Base-by-base conservation (phyloP, 208 protist genomes). In the Zelonia costaricensis region DNA sequence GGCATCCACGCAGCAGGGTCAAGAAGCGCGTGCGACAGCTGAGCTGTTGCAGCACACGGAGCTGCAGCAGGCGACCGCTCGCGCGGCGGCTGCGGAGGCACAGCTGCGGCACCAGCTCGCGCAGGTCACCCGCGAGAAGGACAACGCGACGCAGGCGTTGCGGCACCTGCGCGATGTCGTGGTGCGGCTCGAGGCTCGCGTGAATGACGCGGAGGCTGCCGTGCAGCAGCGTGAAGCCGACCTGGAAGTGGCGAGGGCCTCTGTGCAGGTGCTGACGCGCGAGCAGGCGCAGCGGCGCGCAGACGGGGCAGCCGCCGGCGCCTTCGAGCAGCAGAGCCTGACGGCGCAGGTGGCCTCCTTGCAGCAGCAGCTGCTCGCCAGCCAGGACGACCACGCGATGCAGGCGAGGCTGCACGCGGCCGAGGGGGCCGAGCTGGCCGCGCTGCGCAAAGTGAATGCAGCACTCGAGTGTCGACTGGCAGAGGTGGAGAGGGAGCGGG, bases 401-500 rank as follows among this genome's bases (percentile, higher is more conserved):
- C 57, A 56, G 36, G 66, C 31, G 42, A 13, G 20, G 38, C 46
- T 53, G 36, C 60, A 68, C 61, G 62, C 61, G 8, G 74, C 76
- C 20, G 80, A 80, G 59, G 48, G 48, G 15, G 53, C 75, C 33
- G 80, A 94, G 55, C 58, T 82, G 54, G 69, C 70, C 22, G 81
- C 84, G 5, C 58, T 94, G 31, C 84, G 77, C 1, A 66, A 69
- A 22, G 75, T 83, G n/a, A 94, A 94, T 52, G 66, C 58, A 15
- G 76, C 73, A n/a, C 55, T 94, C 33, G 84, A 91, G 57, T 53
- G 38, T 13, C 84, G 88, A 9, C 69, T 94, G n/a, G 47, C 65
- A 15, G 78, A 87, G 28, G 71, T 89, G 23, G 84, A 94, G 68
- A 56, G 69, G 6, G 88, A 91, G 27, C 74, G 84, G 4, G 84